Base-by-base conservation (phyloP, 345 rosid species). In the Citrus medica region DNA sequence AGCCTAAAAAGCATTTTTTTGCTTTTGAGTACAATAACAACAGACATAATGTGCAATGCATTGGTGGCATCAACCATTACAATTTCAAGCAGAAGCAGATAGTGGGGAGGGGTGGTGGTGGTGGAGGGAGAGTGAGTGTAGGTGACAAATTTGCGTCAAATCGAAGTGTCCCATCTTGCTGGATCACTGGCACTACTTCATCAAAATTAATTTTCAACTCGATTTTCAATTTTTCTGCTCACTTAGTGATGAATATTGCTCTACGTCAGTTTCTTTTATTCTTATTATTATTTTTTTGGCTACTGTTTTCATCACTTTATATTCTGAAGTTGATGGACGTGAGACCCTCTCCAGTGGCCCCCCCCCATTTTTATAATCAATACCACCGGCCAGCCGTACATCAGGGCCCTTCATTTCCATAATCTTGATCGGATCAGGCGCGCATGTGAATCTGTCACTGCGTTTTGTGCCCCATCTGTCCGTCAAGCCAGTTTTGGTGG, bases 111-210 rank as follows among this genome's bases (percentile, higher is more conserved):
- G 14, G 48, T 22, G 67, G 3, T 10, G 30, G 5, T 37, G 6
- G 32, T 30, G 37, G 67, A 30, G 7, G 2, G 67, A 4, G 38
- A 17, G 32, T 30, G 37, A 30, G 19, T 28, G 69, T 10, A 38
- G 14, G 58, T 37, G 79, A 65, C 73, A 65, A 79, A 63, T 24
- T 35, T 65, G 71, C 55, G 81, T 79, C 81, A 71, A 79, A 72
- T 79, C 77, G 0, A 79, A 60, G 72, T 38, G 53, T 58, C 81
- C 71, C 70, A n/a, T 62, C 71, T 51, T 24, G 37, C 74, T 40
- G 76, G 30, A 30, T 66, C 73, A 69, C 37, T 25, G 28, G 9
- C 59, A 17, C 22, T 53, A 4, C 6, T 17, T 1, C n/a, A 17
- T 1, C 58, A 5, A 53, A 17, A 16, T 53, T 6, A 5, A 53